These are phyloP conservation scores for Mycena citricolor DNA, from an alignment of 1,284 basidiomycete species.

Conservation along the genomic window DNA sequence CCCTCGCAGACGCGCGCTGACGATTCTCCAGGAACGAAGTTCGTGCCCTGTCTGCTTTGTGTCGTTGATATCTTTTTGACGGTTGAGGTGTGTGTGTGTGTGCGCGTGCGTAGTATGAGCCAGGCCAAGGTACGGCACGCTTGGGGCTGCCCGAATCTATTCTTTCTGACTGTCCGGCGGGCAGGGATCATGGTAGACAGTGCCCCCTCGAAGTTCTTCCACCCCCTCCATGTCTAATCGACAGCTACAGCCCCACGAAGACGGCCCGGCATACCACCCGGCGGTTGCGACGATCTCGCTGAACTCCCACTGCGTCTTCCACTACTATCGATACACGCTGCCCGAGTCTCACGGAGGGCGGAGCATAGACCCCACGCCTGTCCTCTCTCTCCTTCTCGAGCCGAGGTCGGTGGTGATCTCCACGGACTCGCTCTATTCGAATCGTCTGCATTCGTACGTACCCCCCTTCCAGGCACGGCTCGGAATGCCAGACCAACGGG, in stretches of 20 bases:
- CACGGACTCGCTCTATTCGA: constrained; percentile 63
- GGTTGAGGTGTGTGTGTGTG: too few species aligned
- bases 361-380: constrained; percentile 61
- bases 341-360: constrained; percentile 37
- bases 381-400: constrained; percentile 76
- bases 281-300: constrained; percentile 89
- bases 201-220: too few species aligned
- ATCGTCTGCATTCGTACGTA: constrained; percentile 69
- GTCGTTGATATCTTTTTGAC: too few species aligned
- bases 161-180: constrained; percentile 6
- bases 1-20: constrained; percentile 11
- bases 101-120: constrained; percentile 58
- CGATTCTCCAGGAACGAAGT: constrained; percentile 20
- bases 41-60: constrained; percentile 23
- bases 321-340: constrained; percentile 74
- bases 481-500: too few species aligned
- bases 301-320: constrained; percentile 80
- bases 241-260: constrained; percentile 79
- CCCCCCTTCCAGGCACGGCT: too few species aligned
- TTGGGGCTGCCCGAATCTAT: not conserved
- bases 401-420: constrained; percentile 82
- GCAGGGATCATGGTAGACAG: constrained; percentile 65
- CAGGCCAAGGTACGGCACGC: constrained; percentile 72
- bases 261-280: constrained; percentile 86
- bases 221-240: too few species aligned